These are phyloP conservation scores for Geosmithia putterillii DNA, from an alignment of 2,329 filamentous ascomycete species.

Conservation along the genomic window DNA sequence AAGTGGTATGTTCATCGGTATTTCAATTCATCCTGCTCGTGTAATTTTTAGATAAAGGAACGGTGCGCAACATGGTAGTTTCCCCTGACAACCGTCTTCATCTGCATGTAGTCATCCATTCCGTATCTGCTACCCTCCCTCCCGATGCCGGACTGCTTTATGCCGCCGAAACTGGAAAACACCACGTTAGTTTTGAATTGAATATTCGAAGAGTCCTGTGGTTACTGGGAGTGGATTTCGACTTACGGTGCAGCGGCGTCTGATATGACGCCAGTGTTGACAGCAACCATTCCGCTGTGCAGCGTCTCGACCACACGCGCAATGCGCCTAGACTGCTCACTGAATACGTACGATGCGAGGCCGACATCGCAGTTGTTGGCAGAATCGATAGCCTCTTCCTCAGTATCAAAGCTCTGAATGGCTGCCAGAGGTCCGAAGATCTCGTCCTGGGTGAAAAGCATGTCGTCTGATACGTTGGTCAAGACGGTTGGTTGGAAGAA, in stretches of 20 bases:
- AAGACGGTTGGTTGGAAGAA: slow-evolving; percentile 48
- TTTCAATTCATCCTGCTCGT: not conserved
- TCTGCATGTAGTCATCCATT: slow-evolving; percentile 33
- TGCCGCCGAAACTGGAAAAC: slow-evolving; percentile 24
- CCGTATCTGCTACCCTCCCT: slow-evolving; percentile 32
- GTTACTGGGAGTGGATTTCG: slow-evolving; percentile 6
- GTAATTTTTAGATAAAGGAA: not conserved
- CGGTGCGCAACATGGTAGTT: slow-evolving; percentile 23
- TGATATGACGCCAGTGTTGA: slow-evolving; percentile 39
- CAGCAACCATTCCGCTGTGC: slow-evolving; percentile 55
- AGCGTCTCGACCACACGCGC: slow-evolving; percentile 34
- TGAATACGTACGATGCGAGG: slow-evolving; percentile 66
- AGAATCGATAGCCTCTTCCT: slow-evolving; percentile 56
- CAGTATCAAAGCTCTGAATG: slow-evolving; percentile 57
- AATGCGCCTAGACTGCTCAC: slow-evolving; percentile 24
- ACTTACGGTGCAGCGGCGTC: slow-evolving; percentile 14
- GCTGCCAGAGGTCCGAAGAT: slow-evolving; percentile 67
- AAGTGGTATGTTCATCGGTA: no score
- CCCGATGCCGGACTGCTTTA: slow-evolving; percentile 25
- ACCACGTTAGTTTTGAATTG: slow-evolving; percentile 9
- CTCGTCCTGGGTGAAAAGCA: slow-evolving; percentile 57
- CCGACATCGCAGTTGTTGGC: slow-evolving; percentile 61
- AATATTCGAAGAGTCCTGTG: not conserved
- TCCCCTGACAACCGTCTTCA: slow-evolving; percentile 41
- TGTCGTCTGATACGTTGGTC: slow-evolving; percentile 52